A percentile compares a stretch with the other conserved stretches of the same genome.
Evolutionary conservation across 2,329 filamentous ascomycete species (phyloP).

Genomic region (Seiridium unicorne): DNA sequence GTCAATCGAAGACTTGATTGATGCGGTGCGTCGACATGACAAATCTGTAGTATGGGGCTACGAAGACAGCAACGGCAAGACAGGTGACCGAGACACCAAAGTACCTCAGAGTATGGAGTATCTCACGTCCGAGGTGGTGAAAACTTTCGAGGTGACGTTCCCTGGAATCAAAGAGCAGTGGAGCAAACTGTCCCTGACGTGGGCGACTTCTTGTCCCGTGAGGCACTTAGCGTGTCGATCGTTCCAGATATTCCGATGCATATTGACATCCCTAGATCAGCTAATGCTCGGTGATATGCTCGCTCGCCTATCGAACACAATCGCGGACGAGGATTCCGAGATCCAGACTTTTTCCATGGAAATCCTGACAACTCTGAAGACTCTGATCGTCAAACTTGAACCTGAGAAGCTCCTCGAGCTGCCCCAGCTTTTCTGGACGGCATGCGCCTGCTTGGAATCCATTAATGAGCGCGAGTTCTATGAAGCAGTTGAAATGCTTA

Average conservation of each 20-base stretch:
- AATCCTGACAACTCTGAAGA: constrained; percentile 89
- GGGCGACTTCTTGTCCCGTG: constrained; percentile 96
- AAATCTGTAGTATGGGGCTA: constrained; percentile 88
- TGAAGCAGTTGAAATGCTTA: constrained; percentile 87
- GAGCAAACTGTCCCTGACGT: constrained; percentile 85
- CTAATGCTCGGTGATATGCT: constrained; percentile 97
- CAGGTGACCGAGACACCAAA: constrained; percentile 69
- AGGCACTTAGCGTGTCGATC: constrained; percentile 93
- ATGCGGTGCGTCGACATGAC: constrained; percentile 82
- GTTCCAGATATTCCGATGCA: constrained; percentile 95
- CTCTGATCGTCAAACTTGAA: constrained; percentile 82
- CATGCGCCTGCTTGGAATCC: constrained; percentile 91
- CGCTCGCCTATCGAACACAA: constrained; percentile 89
- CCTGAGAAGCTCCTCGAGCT: constrained; percentile 80
- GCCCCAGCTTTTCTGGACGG: constrained; percentile 97
- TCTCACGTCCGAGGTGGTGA: constrained; percentile 77
- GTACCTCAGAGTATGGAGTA: constrained; percentile 87
- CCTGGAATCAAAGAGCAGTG: constrained; percentile 87
- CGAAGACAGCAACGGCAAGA: constrained; percentile 84
- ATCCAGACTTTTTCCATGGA: constrained; percentile 98
- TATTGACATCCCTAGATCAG: constrained; percentile 86
- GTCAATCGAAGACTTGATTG: constrained; percentile 83
- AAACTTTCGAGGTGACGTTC: constrained; percentile 81
- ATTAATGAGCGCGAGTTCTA: constrained; percentile 95
- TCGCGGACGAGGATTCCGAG: constrained; percentile 90